phyloP scores from a whole-genome alignment of 2,329 filamentous ascomycete genomes.

The Piedraia hortae region DNA sequence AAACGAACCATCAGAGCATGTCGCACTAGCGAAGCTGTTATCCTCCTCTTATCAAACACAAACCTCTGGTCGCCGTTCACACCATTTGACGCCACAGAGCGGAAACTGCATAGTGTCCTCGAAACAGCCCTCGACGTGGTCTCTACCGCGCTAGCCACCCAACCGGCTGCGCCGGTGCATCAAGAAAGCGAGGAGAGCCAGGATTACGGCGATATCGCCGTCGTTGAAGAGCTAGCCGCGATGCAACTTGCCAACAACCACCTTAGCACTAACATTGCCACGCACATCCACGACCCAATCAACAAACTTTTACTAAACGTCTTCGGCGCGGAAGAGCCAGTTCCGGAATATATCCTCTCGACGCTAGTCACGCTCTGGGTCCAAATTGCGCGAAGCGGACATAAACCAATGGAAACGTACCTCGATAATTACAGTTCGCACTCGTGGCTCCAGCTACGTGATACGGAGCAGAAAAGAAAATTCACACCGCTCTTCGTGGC shows the following conservation, averaged over 20 bases:
- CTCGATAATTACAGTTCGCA: slow-evolving; percentile 25
- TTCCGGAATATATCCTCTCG: slow-evolving; percentile 26
- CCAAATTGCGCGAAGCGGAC: slow-evolving; percentile 16
- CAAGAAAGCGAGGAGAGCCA: slow-evolving; percentile 29
- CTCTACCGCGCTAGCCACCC: slow-evolving; percentile 13
- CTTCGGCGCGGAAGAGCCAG: slow-evolving; percentile 29
- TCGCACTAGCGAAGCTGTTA: slow-evolving; percentile 1
- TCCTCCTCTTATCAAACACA: slow-evolving; percentile 14
- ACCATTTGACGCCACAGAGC: slow-evolving; percentile 21
- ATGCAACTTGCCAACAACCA: slow-evolving; percentile 1
- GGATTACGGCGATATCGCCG: slow-evolving; percentile 32
- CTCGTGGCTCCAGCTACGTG: slow-evolving; percentile 21
- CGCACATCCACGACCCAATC: slow-evolving; percentile 21
- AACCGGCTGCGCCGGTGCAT: slow-evolving; percentile 4
- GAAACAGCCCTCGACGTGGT: slow-evolving; percentile 23
- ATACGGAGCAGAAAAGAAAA: slow-evolving; percentile 19
- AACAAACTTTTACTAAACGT: slow-evolving; percentile 30
- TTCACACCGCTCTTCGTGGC: slow-evolving; percentile 20
- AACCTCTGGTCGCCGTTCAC: slow-evolving; percentile 18
- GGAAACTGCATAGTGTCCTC: slow-evolving; percentile 18
- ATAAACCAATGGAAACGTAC: slow-evolving; percentile 26
- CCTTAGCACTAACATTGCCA: slow-evolving; percentile 9
- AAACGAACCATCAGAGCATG: slow-evolving; percentile 20
- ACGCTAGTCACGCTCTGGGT: slow-evolving; percentile 28
- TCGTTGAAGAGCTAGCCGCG: slow-evolving; percentile 18